A percentile compares a stretch with the other conserved stretches of the same genome.
phyloP scores from a whole-genome alignment of 257 asterid genomes.

The Solanum phureja region DNA sequence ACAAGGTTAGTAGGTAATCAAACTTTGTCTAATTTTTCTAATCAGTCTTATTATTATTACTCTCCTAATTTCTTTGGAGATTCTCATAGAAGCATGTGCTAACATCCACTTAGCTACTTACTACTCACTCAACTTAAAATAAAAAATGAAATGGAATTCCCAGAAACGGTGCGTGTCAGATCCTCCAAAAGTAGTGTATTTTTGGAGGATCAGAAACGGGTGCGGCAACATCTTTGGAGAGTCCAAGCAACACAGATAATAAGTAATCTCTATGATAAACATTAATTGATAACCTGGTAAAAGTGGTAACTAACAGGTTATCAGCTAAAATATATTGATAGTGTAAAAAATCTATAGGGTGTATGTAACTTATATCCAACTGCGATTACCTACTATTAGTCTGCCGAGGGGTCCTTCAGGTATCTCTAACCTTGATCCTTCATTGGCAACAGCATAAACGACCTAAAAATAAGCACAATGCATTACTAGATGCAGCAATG shows the following conservation, averaged over 20 bases:
- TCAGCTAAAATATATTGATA: background rate
- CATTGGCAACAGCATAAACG: conserved; percentile 40
- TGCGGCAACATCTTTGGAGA: background rate
- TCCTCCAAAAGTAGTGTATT: background rate
- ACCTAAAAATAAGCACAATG: conserved; percentile 35
- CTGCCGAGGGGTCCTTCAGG: conserved; percentile 82
- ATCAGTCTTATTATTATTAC: background rate
- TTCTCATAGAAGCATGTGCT: background rate
- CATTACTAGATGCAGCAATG: background rate
- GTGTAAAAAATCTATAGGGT: background rate
- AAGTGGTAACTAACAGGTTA: background rate
- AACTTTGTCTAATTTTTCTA: background rate
- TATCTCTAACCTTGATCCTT: conserved; percentile 69
- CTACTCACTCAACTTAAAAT: background rate
- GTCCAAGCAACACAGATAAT: background rate
- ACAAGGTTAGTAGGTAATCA: background rate
- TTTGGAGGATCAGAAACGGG: background rate
- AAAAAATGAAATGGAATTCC: background rate
- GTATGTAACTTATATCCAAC: background rate
- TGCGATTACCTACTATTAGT: conserved; percentile 54
- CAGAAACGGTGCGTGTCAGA: background rate
- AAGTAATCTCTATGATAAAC: background rate
- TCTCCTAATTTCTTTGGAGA: background rate
- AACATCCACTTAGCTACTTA: background rate
- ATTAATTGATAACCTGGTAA: background rate